A percentile compares a stretch with the other conserved stretches of the same genome.
These are phyloP conservation scores for Fusarium heterosporum DNA, from an alignment of 2,329 filamentous ascomycete species.

Conservation along the genomic window DNA sequence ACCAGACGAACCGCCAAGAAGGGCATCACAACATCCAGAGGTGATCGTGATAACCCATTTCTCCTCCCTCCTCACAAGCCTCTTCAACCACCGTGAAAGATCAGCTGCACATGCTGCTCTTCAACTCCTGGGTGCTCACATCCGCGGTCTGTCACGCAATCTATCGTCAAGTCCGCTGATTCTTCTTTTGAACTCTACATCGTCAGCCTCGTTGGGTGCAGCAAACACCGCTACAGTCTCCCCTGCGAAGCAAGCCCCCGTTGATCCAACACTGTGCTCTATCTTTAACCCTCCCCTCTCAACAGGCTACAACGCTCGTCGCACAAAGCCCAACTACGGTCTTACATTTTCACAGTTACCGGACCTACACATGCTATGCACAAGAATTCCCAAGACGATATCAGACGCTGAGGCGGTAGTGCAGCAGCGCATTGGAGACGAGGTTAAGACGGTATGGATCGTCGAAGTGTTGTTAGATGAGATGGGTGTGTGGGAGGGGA, in stretches of 20 bases:
- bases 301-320: constrained; percentile 32
- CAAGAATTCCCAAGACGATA: constrained; percentile 55
- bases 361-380: constrained; percentile 66
- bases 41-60: constrained; percentile 68
- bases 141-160: constrained; percentile 60
- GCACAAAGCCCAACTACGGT: constrained; percentile 65
- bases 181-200: constrained; percentile 67
- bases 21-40: constrained; percentile 42
- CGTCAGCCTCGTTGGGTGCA: constrained; percentile 15
- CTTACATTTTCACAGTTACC: constrained; percentile 66
- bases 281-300: constrained; percentile 58
- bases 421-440: constrained; percentile 4
- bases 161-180: constrained; percentile 59
- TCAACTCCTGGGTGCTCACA: constrained; percentile 59
- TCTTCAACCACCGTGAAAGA: constrained; percentile 64
- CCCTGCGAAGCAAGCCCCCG: constrained; percentile 13
- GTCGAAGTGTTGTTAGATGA: constrained; percentile 66
- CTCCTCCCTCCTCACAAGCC: constrained; percentile 61
- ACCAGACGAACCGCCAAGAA: constrained; percentile 4
- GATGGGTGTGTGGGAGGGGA: constrained; percentile 58
- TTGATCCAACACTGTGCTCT: constrained; percentile 62
- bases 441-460: constrained; percentile 54
- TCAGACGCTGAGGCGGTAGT: constrained; percentile 54
- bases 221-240: constrained; percentile 4
- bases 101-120: constrained; percentile 61